Base-by-base conservation (phyloP, 2,329 filamentous ascomycete genomes). In the Apiospora aurea region DNA sequence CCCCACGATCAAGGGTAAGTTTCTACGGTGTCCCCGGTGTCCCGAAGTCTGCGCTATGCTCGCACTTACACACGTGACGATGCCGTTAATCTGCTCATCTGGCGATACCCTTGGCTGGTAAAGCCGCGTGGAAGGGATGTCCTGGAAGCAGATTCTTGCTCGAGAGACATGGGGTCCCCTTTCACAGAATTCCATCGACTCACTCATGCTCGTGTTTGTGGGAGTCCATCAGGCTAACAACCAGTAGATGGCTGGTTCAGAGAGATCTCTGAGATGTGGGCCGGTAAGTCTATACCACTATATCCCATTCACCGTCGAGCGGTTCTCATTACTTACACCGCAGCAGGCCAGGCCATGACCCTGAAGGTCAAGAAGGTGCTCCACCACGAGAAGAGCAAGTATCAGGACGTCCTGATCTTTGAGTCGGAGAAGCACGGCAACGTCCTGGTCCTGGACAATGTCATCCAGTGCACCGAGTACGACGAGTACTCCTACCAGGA, bases 401-500 rank as follows among this genome's bases (percentile, higher is more conserved):
- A 98, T 88, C 96, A 99, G 87, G 96, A 99, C 82, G 96, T 99
- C 76, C 92, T 99, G 80, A 94, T 98, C 88, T 99, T 99, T 88
- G 93, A 99, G 89, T 97, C 94, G 79, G 97, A 93, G 87, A 91
- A 98, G 89, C 93, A 98, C 84, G 96, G 96, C 84, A 97, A 91
- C 81, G 96, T 98, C 74, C 90, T 99, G 72, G 96, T 99, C 75
- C 91, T 99, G 78, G 96, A 99, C 90, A 98, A 98, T 83, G 96
- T 98, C 83, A 97, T 99, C 84, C 96, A 99, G 87, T 95, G 92
- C 90, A 98, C 96, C 78, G 96, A 99, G 91, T 92, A 96, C 77
- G 95, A 99, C 82, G 96, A 99, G 88, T 99, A 98, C 89, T 94
- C 95, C 79, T 97, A 97, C 91, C 96, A 99, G 89, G 96, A 99